Conservation (phyloP, 495 filamentous ascomycete genomes). For the Patellaria atrata region DNA sequence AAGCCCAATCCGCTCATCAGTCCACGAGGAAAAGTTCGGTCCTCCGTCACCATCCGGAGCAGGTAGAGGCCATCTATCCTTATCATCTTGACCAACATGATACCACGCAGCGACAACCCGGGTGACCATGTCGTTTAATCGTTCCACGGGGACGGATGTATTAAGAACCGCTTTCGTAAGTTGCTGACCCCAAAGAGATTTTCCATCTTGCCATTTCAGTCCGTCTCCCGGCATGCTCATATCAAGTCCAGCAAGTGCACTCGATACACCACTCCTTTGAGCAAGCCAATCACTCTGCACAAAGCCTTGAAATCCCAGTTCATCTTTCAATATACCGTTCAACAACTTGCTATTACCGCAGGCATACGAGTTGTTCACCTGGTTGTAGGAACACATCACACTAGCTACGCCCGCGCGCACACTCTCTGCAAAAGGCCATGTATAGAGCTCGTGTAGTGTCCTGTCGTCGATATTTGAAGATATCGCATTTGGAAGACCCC, state of each 20-base stretch:
- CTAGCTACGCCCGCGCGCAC: constrained; percentile 76
- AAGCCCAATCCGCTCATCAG: constrained; percentile 50
- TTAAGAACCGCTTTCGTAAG: constrained; percentile 71
- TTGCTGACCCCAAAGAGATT: constrained; percentile 66
- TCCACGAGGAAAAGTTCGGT: constrained; percentile 91
- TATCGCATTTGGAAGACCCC: constrained; percentile 57
- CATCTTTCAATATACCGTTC: constrained; percentile 88
- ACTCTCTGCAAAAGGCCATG: constrained; percentile 82
- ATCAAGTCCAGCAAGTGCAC: constrained; percentile 72
- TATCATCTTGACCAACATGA: constrained; percentile 69
- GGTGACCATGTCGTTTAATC: constrained; percentile 87
- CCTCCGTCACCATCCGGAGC: constrained; percentile 46
- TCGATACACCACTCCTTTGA: constrained; percentile 66
- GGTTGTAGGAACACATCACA: constrained; percentile 82
- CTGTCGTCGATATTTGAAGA: constrained; percentile 75
- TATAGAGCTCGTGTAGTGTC: constrained; percentile 68
- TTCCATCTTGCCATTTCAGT: constrained; percentile 55
- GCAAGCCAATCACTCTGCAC: constrained; percentile 91
- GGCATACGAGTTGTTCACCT: constrained; percentile 80
- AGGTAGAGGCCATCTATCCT: constrained; percentile 38
- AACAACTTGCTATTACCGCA: constrained; percentile 86
- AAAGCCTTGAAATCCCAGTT: constrained; percentile 88
- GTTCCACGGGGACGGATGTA: constrained; percentile 62
- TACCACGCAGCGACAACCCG: constrained; percentile 89
- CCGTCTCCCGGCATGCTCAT: constrained; percentile 97